A percentile compares a stretch with the other conserved stretches of the same genome.
These are phyloP conservation scores for Leptodermis oblonga DNA, from an alignment of 257 asterid species.

Conservation along the genomic window DNA sequence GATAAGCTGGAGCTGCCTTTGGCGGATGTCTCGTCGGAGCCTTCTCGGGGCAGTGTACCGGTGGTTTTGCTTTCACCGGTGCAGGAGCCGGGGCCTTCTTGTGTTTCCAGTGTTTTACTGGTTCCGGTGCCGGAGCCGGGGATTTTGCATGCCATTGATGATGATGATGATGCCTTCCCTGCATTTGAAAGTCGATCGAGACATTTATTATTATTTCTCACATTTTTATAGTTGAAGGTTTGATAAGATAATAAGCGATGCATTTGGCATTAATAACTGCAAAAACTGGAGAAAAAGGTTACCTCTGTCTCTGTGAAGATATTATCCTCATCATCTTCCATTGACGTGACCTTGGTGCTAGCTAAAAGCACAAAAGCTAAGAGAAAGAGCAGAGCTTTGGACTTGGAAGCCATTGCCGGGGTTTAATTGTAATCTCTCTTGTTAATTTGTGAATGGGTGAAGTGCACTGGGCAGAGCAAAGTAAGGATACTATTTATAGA, in stretches of 20 bases:
- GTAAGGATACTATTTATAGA: background rate
- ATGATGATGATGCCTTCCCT: background rate
- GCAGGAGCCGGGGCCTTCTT: background rate
- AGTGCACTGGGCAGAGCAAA: background rate
- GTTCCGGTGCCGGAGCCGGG: background rate
- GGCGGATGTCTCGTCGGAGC: background rate
- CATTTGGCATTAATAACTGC: background rate
- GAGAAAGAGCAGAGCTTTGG: slow-evolving; percentile 8
- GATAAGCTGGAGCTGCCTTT: background rate
- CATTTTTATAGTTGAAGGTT: no score
- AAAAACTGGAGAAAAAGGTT: background rate
- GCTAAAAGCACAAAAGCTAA: slow-evolving; percentile 10
- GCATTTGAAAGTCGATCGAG: background rate
- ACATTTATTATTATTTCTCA: no score
- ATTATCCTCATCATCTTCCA: background rate
- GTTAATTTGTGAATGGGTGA: background rate
- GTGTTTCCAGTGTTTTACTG: background rate
- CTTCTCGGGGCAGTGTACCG: background rate
- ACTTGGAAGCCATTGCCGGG: background rate
- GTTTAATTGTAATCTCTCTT: background rate
- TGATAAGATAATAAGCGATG: no score
- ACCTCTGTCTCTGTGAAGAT: slow-evolving; percentile 8
- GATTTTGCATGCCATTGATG: background rate
- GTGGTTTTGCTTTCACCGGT: background rate
- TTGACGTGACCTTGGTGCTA: slow-evolving; percentile 14